Evolutionary conservation across 257 asterid genomes (phyloP).

Genomic region (Solanum sparsipilum): DNA sequence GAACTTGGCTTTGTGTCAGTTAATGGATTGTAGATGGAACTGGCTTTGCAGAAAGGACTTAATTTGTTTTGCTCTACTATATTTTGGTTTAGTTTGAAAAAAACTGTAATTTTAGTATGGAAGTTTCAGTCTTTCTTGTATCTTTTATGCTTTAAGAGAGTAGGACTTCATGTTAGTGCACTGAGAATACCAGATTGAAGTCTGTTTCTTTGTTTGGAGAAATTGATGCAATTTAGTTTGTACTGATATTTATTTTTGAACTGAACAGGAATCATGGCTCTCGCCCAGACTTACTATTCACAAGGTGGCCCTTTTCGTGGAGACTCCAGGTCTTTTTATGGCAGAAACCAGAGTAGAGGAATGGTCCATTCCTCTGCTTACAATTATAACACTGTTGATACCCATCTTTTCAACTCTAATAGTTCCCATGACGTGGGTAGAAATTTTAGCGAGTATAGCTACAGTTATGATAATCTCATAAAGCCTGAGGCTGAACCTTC

Average conservation of each 20-base stretch:
- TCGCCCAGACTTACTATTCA: slow-evolving; percentile 36
- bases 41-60: background rate
- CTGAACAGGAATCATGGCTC: slow-evolving; percentile 55
- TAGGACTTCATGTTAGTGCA: background rate
- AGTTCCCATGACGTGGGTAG: slow-evolving; percentile 13
- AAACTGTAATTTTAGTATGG: background rate
- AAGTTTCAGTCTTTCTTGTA: background rate
- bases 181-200: background rate
- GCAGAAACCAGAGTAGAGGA: slow-evolving; percentile 29
- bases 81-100: background rate
- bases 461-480: slow-evolving; percentile 14
- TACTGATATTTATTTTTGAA: background rate
- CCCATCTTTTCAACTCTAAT: slow-evolving; percentile 12
- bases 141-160: background rate
- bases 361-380: slow-evolving; percentile 14
- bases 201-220: background rate
- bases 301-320: slow-evolving; percentile 38
- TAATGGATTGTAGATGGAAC: background rate
- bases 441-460: slow-evolving; percentile 23
- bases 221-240: background rate
- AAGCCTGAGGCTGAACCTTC: slow-evolving; percentile 41
- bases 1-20: background rate
- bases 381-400: slow-evolving; percentile 14
- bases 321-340: slow-evolving; percentile 30
- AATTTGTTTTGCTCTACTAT: background rate